Conservation (phyloP, 768 basidiomycete species). For the Sporobolomyces pararoseus region DNA sequence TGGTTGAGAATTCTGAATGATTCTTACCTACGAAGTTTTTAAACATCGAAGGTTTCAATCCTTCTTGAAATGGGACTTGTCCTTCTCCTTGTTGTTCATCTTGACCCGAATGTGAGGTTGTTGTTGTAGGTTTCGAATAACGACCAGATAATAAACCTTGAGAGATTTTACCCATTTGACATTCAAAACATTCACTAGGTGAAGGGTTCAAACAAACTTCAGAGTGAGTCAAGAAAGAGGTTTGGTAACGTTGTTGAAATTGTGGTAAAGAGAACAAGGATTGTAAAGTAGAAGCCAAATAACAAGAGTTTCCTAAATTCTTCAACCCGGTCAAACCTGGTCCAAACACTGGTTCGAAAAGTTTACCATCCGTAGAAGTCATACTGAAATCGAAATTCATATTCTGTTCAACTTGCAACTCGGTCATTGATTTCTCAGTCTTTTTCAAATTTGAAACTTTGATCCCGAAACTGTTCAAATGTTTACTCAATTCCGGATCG, state of each 20-base stretch:
- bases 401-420: slow-evolving; percentile 98
- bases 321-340: slow-evolving; percentile 80
- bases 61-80: slow-evolving; percentile 69
- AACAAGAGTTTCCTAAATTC: slow-evolving; percentile 94
- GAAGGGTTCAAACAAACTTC: slow-evolving; percentile 61
- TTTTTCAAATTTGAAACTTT: slow-evolving; percentile 75
- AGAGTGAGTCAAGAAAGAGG: slow-evolving; percentile 57
- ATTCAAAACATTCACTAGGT: slow-evolving; percentile 84
- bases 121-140: slow-evolving; percentile 56
- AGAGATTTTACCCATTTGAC: slow-evolving; percentile 86
- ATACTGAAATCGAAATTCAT: slow-evolving; percentile 90
- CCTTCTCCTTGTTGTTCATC: slow-evolving; percentile 35
- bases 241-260: slow-evolving; percentile 70
- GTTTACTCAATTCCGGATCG: slow-evolving; percentile 68
- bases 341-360: slow-evolving; percentile 82
- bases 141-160: slow-evolving; percentile 90
- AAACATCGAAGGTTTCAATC: slow-evolving; percentile 75
- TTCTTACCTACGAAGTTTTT: slow-evolving; percentile 87
- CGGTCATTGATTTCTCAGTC: slow-evolving; percentile 95
- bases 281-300: slow-evolving; percentile 93
- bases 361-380: slow-evolving; percentile 76
- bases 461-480: slow-evolving; percentile 81
- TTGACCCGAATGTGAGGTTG: no score
- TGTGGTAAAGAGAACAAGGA: slow-evolving; percentile 72
- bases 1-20: slow-evolving; percentile 89